Percentiles rank a stretch among this genome's conserved stretches.
These are phyloP conservation scores for Xylaria sp. DNA, from an alignment of 2,329 filamentous ascomycete species.

Conservation along the genomic window DNA sequence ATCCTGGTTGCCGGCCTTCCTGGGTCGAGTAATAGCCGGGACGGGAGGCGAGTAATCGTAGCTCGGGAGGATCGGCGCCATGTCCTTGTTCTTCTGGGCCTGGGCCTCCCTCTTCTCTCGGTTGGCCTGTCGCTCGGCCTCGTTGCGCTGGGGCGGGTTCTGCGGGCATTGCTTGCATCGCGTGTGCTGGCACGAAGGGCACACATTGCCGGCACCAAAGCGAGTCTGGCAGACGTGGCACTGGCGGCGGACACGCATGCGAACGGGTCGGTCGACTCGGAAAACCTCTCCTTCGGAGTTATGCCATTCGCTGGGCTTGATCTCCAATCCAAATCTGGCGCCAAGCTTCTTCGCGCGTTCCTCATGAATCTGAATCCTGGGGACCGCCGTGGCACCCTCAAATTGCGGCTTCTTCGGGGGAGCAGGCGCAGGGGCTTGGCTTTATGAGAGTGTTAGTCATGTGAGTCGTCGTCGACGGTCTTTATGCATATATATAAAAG, in stretches of 20 bases:
- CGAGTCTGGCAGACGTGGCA: conserved; percentile 76
- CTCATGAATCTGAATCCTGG: conserved; percentile 48
- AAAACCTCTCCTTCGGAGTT: conserved; percentile 49
- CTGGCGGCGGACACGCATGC: conserved; percentile 69
- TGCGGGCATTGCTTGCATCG: conserved; percentile 77
- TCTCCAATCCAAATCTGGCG: conserved; percentile 51
- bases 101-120: conserved; percentile 46
- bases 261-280: conserved; percentile 69
- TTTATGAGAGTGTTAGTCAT: conserved; percentile 18
- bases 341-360: conserved; percentile 53
- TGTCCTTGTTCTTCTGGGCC: conserved; percentile 52
- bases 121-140: conserved; percentile 49
- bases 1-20: conserved; percentile 63
- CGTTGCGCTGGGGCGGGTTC: conserved; percentile 61
- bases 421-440: conserved; percentile 19
- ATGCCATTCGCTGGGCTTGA: conserved; percentile 51
- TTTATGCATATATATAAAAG: not conserved
- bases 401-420: conserved; percentile 22
- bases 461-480: not conserved
- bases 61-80: conserved; percentile 48
- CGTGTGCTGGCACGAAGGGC: conserved; percentile 69
- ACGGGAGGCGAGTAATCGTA: conserved; percentile 44
- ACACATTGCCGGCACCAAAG: conserved; percentile 69
- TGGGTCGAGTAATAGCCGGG: conserved; percentile 56
- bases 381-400: conserved; percentile 36